Conservation (phyloP, 2,329 filamentous ascomycete species). For the Ceratocystis papillata region DNA sequence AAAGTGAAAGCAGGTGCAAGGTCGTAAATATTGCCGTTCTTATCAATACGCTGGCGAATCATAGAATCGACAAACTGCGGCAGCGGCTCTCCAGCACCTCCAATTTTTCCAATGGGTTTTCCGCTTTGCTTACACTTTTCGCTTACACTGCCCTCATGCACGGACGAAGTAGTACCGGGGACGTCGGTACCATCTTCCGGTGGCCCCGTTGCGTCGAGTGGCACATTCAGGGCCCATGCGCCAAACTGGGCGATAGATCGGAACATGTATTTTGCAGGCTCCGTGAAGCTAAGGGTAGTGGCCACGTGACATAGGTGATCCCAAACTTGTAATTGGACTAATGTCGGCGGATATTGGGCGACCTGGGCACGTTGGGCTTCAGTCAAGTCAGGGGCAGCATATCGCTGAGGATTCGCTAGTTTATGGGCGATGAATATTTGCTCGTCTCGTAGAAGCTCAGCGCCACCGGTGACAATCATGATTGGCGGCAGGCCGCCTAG, state of each 20-base stretch:
- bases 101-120: slow-evolving; percentile 38
- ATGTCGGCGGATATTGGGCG: slow-evolving; percentile 64
- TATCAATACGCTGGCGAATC: slow-evolving; percentile 79
- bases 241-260: slow-evolving; percentile 85
- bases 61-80: slow-evolving; percentile 74
- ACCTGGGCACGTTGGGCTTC: slow-evolving; percentile 50
- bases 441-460: slow-evolving; percentile 82
- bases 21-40: slow-evolving; percentile 62
- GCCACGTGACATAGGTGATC: slow-evolving; percentile 89
- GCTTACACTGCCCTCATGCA: slow-evolving; percentile 28
- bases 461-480: slow-evolving; percentile 75
- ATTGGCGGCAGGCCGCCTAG: slow-evolving; percentile 83
- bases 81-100: slow-evolving; percentile 75
- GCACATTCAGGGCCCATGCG: slow-evolving; percentile 74
- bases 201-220: slow-evolving; percentile 57
- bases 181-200: neutral
- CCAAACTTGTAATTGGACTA: slow-evolving; percentile 93
- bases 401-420: slow-evolving; percentile 69
- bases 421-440: slow-evolving; percentile 95
- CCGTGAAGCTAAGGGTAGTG: slow-evolving; percentile 86
- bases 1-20: slow-evolving; percentile 56
- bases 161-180: slow-evolving; percentile 41
- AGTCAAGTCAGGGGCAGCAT: slow-evolving; percentile 54
- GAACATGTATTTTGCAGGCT: slow-evolving; percentile 95
- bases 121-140: slow-evolving; percentile 28